phyloP scores from a whole-genome alignment of 345 rosid genomes.

The Erodium maritimum region DNA sequence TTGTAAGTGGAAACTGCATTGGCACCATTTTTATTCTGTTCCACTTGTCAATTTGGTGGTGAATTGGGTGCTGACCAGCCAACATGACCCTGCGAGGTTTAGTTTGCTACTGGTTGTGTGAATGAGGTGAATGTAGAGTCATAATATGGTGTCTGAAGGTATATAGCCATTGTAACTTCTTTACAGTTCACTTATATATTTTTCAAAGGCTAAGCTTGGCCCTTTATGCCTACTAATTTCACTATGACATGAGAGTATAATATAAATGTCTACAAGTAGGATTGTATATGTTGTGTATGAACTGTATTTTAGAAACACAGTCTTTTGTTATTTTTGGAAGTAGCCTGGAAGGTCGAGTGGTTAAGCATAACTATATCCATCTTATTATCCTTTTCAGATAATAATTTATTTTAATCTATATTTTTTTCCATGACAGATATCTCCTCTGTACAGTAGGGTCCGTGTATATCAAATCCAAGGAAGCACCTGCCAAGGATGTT shows the following conservation, averaged over 20 bases:
- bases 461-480: conserved; percentile 89
- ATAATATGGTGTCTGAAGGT: neutral
- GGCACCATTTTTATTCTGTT: conserved; percentile 1
- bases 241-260: too few species aligned
- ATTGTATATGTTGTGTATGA: too few species aligned
- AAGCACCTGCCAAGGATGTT: conserved; percentile 95
- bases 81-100: neutral
- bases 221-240: neutral
- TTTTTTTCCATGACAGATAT: conserved; percentile 40
- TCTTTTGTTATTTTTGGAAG: neutral
- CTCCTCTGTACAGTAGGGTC: conserved; percentile 97
- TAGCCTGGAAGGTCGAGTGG: neutral
- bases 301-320: too few species aligned
- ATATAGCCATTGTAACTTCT: neutral
- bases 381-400: neutral
- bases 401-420: neutral
- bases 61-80: neutral
- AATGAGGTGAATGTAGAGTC: too few species aligned
- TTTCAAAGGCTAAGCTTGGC: neutral
- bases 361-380: neutral
- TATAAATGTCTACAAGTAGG: neutral
- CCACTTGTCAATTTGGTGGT: neutral
- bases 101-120: too few species aligned
- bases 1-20: conserved; percentile 39
- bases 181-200: too few species aligned